Conservation (phyloP, 306 rosid species). For the Cicer cuneatum region DNA sequence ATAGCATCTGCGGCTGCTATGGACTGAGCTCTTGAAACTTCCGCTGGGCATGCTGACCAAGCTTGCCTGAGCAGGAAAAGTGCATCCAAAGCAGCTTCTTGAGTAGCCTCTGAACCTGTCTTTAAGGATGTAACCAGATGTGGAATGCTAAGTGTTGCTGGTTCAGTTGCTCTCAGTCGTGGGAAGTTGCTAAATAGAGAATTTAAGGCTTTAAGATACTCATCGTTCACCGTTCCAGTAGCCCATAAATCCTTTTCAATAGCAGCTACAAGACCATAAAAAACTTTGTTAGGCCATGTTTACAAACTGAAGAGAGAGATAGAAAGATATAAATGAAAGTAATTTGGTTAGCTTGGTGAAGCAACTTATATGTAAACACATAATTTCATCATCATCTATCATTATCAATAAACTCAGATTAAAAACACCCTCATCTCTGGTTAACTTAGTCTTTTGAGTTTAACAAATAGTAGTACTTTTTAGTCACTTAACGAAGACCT, state of each 20-base stretch:
- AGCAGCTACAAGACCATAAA: slow-evolving; percentile 73
- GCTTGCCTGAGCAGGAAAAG: slow-evolving; percentile 97
- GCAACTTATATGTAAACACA: slow-evolving; percentile 26
- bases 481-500: slow-evolving; percentile 2
- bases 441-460: slow-evolving; percentile 21
- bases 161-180: slow-evolving; percentile 92
- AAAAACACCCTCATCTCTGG: background rate
- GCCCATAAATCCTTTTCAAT: slow-evolving; percentile 98
- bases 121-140: slow-evolving; percentile 90
- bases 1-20: slow-evolving; percentile 98
- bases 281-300: slow-evolving; percentile 42
- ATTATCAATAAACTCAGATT: slow-evolving; percentile 23
- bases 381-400: slow-evolving; percentile 19
- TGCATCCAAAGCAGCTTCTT: slow-evolving; percentile 93
- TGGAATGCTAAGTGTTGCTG: slow-evolving; percentile 98
- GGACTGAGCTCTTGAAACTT: slow-evolving; percentile 96
- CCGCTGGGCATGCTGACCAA: slow-evolving; percentile 99
- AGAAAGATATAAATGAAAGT: background rate
- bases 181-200: slow-evolving; percentile 93
- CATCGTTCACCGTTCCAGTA: slow-evolving; percentile 91
- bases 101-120: slow-evolving; percentile 95
- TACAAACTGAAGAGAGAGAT: slow-evolving; percentile 19
- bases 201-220: slow-evolving; percentile 93
- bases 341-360: slow-evolving; percentile 30
- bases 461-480: background rate